These are phyloP conservation scores for Oenanthe javanica DNA, from an alignment of 140 eudicot genomes.

Conservation along the genomic window DNA sequence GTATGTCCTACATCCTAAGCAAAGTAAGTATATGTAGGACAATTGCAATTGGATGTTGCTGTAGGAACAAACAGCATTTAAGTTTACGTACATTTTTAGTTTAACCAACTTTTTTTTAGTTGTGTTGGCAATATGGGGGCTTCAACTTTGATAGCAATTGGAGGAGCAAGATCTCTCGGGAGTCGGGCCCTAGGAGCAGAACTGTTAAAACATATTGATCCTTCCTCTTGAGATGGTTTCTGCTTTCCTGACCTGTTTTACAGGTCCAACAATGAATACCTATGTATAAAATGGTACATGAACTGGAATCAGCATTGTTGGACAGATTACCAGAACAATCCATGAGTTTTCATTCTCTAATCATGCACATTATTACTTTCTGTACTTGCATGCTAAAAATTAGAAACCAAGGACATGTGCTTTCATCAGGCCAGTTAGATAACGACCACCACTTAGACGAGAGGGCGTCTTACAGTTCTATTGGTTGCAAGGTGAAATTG, in stretches of 20 bases:
- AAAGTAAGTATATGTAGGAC: background rate
- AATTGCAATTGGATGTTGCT: background rate
- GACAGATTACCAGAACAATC: background rate
- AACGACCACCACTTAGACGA: background rate
- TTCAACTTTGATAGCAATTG: slow-evolving; percentile 2
- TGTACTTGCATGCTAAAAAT: background rate
- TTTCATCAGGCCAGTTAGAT: background rate
- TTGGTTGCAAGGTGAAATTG: background rate
- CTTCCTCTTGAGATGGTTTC: slow-evolving; percentile 8
- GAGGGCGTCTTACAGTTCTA: background rate
- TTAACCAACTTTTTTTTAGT: background rate
- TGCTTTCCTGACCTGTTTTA: slow-evolving; percentile 10
- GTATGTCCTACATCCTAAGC: background rate
- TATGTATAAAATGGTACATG: background rate
- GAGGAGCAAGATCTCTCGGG: background rate
- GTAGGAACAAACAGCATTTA: background rate
- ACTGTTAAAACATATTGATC: background rate
- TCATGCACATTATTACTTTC: background rate
- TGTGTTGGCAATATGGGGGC: background rate
- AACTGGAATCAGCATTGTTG: background rate
- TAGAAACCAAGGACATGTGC: background rate
- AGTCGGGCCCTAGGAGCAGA: background rate
- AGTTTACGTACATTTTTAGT: background rate
- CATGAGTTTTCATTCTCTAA: background rate
- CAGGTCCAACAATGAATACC: slow-evolving; percentile 6